Evolutionary conservation across 257 asterid genomes (phyloP), one percentile per base, ranked within the genome.

Genomic region (Nicotiana paniculata): DNA sequence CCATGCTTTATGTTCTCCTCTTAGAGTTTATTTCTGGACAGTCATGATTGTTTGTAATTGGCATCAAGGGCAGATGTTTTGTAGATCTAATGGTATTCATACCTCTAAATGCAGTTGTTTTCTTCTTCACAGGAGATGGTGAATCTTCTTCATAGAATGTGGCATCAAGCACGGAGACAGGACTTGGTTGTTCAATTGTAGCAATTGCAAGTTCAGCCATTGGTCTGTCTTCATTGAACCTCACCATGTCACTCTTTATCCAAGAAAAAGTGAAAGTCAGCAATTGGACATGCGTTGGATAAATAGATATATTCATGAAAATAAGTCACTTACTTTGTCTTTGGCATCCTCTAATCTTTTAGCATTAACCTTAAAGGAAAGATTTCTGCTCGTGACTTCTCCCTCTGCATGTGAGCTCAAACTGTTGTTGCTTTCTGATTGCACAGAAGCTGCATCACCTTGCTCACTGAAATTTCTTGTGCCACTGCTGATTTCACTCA

Each of bases 151-250:
- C 64, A 74, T 88, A 92, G 85, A 94, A 92, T 85, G 93, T 37
- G 77, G 90, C 85, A 69, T 94, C 97, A 74, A 96, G 97, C 82
- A 96, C 98, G 57, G 99, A 94, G 83, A 93, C 91, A 10, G 99
- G 99, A 83, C 99, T 94, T 58, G 99, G 99, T 81, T 92, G 98
- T 87, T 96, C 99, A 61, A 82, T 78, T 84, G 88, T 87, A 86
- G 85, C 57, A 82, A 85, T 86, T 37, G 82, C 86, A 51, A 84
- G 86, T 82, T 90, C 90, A 65, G 87, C 90, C 68, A 90, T 81
- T 86, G 87, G 83, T 77, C 77, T 80, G 87, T 83, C 83, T 86
- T 91, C 91, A 58, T 55, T 79, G 65, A 87, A 82, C 75, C 86
- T 90, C 66, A 90, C 72, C 82, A 82, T 87, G 46, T 78, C 83